Percentiles rank a stretch among this genome's conserved stretches.
These are phyloP conservation scores for Lactifluus pinguis DNA, from an alignment of 768 basidiomycete species.

Conservation along the genomic window DNA sequence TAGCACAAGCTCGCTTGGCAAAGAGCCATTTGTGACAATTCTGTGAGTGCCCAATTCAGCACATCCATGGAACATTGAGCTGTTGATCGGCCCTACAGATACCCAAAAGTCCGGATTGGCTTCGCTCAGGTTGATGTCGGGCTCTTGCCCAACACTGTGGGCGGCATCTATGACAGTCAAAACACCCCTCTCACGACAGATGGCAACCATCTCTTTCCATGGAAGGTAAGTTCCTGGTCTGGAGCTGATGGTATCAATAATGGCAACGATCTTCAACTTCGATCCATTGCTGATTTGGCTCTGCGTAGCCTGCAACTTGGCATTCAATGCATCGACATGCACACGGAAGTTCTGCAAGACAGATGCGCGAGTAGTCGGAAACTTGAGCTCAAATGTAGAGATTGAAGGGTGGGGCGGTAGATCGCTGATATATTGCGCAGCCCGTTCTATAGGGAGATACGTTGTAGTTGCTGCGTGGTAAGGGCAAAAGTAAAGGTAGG, in stretches of 20 bases:
- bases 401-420: slow-evolving; percentile 42
- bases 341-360: slow-evolving; percentile 44
- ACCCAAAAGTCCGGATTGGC: slow-evolving; percentile 69
- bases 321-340: slow-evolving; percentile 28
- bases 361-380: slow-evolving; percentile 47
- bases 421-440: slow-evolving; percentile 47
- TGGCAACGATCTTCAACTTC: slow-evolving; percentile 45
- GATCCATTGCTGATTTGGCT: slow-evolving; percentile 18
- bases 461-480: slow-evolving; percentile 41
- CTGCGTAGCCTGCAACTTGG: slow-evolving; percentile 3
- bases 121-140: slow-evolving; percentile 46
- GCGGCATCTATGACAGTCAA: slow-evolving; percentile 73
- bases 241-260: slow-evolving; percentile 62
- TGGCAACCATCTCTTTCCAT: slow-evolving; percentile 58
- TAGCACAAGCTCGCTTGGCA: slow-evolving; percentile 55
- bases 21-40: slow-evolving; percentile 86
- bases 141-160: slow-evolving; percentile 68
- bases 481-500: not conserved
- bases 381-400: slow-evolving; percentile 41
- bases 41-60: slow-evolving; percentile 26
- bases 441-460: slow-evolving; percentile 46
- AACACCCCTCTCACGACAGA: slow-evolving; percentile 56
- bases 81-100: slow-evolving; percentile 38
- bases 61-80: not conserved
- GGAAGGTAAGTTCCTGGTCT: slow-evolving; percentile 56